phyloP scores from a whole-genome alignment of 768 basidiomycete genomes.

The Suillus hirtellus region DNA sequence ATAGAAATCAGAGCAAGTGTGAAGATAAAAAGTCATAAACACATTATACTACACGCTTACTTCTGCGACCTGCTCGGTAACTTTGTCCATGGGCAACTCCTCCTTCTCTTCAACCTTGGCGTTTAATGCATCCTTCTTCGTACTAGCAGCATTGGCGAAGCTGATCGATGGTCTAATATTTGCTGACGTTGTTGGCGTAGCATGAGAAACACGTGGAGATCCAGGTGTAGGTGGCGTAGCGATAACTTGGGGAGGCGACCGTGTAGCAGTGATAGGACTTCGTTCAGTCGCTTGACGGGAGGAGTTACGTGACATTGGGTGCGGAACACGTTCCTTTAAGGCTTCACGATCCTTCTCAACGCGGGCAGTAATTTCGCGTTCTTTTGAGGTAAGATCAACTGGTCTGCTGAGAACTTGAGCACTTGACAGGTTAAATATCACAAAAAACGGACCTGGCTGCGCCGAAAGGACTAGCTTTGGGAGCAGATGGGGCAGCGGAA shows the following conservation, averaged over 20 bases:
- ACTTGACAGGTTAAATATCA: constrained; percentile 4
- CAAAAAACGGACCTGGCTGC: constrained; percentile 63
- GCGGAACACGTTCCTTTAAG: constrained; percentile 35
- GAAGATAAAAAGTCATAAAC: constrained; percentile 17
- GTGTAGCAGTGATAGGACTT: constrained; percentile 28
- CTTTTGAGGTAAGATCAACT: constrained; percentile 77
- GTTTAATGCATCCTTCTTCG: constrained; percentile 24
- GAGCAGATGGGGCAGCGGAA: constrained; percentile 35
- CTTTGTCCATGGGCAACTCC: constrained; percentile 14
- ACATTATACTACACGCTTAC: constrained; percentile 16
- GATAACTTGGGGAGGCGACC: constrained; percentile 30
- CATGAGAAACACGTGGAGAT: constrained; percentile 26
- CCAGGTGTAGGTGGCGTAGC: constrained; percentile 15
- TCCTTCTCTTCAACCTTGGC: constrained; percentile 19
- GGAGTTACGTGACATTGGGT: constrained; percentile 52
- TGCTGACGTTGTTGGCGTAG: constrained; percentile 39
- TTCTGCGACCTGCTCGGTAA: constrained; percentile 21
- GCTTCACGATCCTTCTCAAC: constrained; percentile 63
- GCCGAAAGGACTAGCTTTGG: constrained; percentile 82
- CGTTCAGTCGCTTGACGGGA: constrained; percentile 51
- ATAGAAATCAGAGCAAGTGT: constrained; percentile 16
- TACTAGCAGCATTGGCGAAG: constrained; percentile 75
- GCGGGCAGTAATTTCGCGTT: constrained; percentile 73
- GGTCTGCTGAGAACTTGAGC: constrained; percentile 51
- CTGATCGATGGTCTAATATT: constrained; percentile 74